A percentile compares a stretch with the other conserved stretches of the same genome.
phyloP scores from a whole-genome alignment of 495 filamentous ascomycete species.

The Hyphodiscus hymeniophilus region DNA sequence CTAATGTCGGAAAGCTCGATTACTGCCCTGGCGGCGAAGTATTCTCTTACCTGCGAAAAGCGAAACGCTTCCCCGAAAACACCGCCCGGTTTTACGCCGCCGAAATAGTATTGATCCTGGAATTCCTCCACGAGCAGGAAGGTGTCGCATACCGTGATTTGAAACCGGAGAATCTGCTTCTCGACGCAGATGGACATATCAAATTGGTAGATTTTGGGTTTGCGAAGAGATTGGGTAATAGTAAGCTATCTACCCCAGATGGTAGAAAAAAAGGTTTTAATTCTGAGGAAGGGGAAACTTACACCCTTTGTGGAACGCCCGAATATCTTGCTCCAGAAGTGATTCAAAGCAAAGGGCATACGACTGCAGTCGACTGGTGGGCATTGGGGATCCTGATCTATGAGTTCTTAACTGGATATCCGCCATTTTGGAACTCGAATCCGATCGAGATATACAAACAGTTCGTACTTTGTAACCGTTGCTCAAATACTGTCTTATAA shows the following conservation, averaged over 20 bases:
- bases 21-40: conserved; percentile 94
- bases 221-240: conserved; percentile 67
- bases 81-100: conserved; percentile 90
- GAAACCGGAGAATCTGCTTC: conserved; percentile 92
- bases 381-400: conserved; percentile 92
- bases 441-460: conserved; percentile 96
- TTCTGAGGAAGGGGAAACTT: conserved; percentile 62
- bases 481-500: background rate
- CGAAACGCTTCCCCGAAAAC: conserved; percentile 76
- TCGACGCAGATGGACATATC: conserved; percentile 88
- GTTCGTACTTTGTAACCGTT: conserved; percentile 24
- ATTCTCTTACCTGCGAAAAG: conserved; percentile 84
- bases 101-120: conserved; percentile 87
- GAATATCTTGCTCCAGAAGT: conserved; percentile 97
- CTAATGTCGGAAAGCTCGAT: conserved; percentile 49
- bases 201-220: conserved; percentile 99
- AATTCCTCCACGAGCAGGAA: conserved; percentile 81
- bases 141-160: conserved; percentile 87
- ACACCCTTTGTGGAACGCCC: conserved; percentile 92
- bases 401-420: conserved; percentile 92
- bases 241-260: conserved; percentile 28
- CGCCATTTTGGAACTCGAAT: conserved; percentile 94
- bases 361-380: conserved; percentile 99
- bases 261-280: background rate
- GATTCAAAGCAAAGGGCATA: conserved; percentile 90